Percentiles rank a stretch among this genome's conserved stretches.
These are phyloP conservation scores for Graphium sp. DNA, from an alignment of 2,329 filamentous ascomycete species.

Conservation along the genomic window DNA sequence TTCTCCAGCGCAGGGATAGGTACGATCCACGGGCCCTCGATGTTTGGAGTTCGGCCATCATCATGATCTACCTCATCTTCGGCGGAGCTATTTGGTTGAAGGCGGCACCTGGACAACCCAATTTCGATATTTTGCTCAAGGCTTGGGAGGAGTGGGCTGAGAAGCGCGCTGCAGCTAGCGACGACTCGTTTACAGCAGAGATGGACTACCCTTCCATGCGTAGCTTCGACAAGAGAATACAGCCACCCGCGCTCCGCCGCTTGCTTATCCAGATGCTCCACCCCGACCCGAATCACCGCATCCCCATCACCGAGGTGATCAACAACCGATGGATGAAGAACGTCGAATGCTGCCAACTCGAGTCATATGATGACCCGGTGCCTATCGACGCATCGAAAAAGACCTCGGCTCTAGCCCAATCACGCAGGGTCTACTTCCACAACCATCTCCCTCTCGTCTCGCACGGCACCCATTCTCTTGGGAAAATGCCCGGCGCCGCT, in stretches of 20 bases:
- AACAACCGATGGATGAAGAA: constrained; percentile 56
- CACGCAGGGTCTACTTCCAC: constrained; percentile 39
- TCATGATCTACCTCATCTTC: constrained; percentile 64
- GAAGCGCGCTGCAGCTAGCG: constrained; percentile 21
- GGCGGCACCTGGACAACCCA: constrained; percentile 36
- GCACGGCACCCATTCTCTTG: constrained; percentile 27
- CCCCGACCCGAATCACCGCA: constrained; percentile 55
- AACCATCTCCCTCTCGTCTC: constrained; percentile 34
- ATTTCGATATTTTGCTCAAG: constrained; percentile 46
- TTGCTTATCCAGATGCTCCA: constrained; percentile 71
- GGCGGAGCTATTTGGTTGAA: constrained; percentile 59
- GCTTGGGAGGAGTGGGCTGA: constrained; percentile 55
- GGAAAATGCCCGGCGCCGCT: constrained; percentile 37
- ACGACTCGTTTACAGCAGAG: constrained; percentile 24
- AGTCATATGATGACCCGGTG: constrained; percentile 49
- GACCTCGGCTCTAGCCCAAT: constrained; percentile 21
- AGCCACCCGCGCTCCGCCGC: constrained; percentile 50
- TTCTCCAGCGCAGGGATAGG: constrained; percentile 47
- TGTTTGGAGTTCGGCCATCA: constrained; percentile 73
- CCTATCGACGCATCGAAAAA: constrained; percentile 42
- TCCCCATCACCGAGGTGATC: constrained; percentile 51
- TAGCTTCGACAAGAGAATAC: constrained; percentile 47
- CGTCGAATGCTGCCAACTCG: constrained; percentile 64
- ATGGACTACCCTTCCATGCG: constrained; percentile 48
- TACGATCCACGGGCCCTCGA: constrained; percentile 67